Conservation (phyloP, 2,329 filamentous ascomycete species). For the Clonostachys byssicola region DNA sequence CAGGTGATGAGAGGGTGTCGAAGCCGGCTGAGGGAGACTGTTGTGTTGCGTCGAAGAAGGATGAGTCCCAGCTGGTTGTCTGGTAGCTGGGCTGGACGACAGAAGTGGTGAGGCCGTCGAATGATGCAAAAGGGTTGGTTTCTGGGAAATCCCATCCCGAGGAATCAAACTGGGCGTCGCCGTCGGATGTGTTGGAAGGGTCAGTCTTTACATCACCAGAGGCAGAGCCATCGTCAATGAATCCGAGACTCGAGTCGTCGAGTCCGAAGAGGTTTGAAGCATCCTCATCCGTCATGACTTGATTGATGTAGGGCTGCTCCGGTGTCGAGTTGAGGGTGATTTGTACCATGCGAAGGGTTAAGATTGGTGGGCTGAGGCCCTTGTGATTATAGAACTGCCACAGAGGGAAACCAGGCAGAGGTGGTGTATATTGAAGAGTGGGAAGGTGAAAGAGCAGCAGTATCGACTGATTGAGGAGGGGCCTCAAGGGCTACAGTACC, state of each 20-base stretch:
- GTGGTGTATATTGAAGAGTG: slow-evolving; percentile 9
- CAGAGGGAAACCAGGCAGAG: background rate
- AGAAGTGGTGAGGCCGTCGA: slow-evolving; percentile 31
- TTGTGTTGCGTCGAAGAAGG: slow-evolving; percentile 24
- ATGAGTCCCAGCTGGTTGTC: slow-evolving; percentile 25
- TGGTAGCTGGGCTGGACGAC: slow-evolving; percentile 22
- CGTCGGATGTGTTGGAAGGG: slow-evolving; percentile 13
- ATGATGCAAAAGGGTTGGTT: slow-evolving; percentile 37
- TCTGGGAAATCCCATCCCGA: slow-evolving; percentile 44
- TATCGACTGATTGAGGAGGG: too few relatives aligned
- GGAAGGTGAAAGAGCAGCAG: slow-evolving; percentile 6
- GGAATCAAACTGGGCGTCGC: slow-evolving; percentile 22
- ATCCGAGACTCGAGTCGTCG: slow-evolving; percentile 33
- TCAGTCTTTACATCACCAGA: slow-evolving; percentile 9
- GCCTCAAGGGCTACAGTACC: too few relatives aligned
- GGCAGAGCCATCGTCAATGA: slow-evolving; percentile 25
- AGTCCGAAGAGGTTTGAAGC: slow-evolving; percentile 36
- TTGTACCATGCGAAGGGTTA: too few relatives aligned
- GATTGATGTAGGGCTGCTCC: slow-evolving; percentile 5
- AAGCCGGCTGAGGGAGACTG: slow-evolving; percentile 22
- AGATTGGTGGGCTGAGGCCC: too few relatives aligned
- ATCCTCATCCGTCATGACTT: slow-evolving; percentile 33
- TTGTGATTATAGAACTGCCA: too few relatives aligned
- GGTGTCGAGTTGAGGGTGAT: too few relatives aligned
- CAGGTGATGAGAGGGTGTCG: slow-evolving; percentile 21